Evolutionary conservation across 495 filamentous ascomycete species (phyloP), one percentile per base, ranked within the genome.

Genomic region (Bacidia rubella): DNA sequence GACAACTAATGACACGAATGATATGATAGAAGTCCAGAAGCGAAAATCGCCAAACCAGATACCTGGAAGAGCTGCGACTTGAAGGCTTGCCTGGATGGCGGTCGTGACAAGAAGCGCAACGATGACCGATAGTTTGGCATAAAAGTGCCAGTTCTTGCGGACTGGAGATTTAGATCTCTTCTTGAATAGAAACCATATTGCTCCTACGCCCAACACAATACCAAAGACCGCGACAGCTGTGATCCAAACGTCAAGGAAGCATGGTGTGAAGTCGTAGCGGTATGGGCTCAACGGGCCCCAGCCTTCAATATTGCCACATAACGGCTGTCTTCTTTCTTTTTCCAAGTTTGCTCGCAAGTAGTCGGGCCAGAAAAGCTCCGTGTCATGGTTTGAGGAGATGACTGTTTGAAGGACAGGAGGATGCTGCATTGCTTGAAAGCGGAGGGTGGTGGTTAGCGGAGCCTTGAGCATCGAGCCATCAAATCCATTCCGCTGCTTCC

Each of bases 121-220:
- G 42, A 95, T 77, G 10, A 95, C 73, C 11, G 92, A 86, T 74
- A 95, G 73, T 64, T 97, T 97, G 11, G 79, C 71, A 72, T 87
- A 95, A 65, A 96, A 97, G 64, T 93, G 90, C 90, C 89, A 95
- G 66, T 95, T 83, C 70, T 87, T 92, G 27, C 74, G 66, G 20
- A 92, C 76, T 0, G 76, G 77, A 39, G 75, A 74, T 26, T 82
- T 74, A 24, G 69, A 60, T 51, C 72, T 72, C 60, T 77, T 83
- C 69, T 79, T 85, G 51, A 89, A 60, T 57, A 95, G 74, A 68
- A 82, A 83, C 73, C 76, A 84, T 25, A 90, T 66, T 2, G 93
- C 88, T 10, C 79, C 73, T 23, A 80, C 74, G 40, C 93, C 93
- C 51, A 79, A 70, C 15, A 94, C 29, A 23, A 95, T 72, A 11